These are phyloP conservation scores for Abortiporus biennis DNA, from an alignment of 1,284 basidiomycete species.

Conservation along the genomic window DNA sequence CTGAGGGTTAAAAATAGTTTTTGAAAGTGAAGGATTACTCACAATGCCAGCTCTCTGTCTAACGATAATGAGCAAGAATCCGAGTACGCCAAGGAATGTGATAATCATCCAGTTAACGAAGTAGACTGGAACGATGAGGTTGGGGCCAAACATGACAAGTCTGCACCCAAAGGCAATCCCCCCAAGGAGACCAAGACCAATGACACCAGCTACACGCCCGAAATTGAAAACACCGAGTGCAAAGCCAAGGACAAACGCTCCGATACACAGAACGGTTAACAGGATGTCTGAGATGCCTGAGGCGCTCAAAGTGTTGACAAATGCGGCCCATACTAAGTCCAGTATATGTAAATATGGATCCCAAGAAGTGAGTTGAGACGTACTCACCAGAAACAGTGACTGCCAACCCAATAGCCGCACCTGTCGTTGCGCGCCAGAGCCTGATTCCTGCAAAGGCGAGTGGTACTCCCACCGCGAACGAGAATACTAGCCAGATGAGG, in stretches of 20 bases:
- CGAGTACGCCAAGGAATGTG: slow-evolving; percentile 33
- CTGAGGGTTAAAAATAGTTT: too few species aligned
- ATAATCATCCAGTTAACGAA: slow-evolving; percentile 50
- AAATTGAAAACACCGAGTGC: slow-evolving; percentile 45
- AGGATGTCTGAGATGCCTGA: slow-evolving; percentile 44
- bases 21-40: too few species aligned
- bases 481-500: slow-evolving; percentile 51
- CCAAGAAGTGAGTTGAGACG: slow-evolving; percentile 1
- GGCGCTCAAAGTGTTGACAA: slow-evolving; percentile 48
- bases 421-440: slow-evolving; percentile 48
- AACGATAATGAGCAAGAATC: slow-evolving; percentile 35
- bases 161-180: slow-evolving; percentile 54
- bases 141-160: slow-evolving; percentile 42
- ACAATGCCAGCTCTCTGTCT: slow-evolving; percentile 48
- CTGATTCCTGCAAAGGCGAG: slow-evolving; percentile 51
- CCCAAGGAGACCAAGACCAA: slow-evolving; percentile 40
- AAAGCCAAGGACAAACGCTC: slow-evolving; percentile 45
- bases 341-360: slow-evolving; percentile 7
- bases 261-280: slow-evolving; percentile 41
- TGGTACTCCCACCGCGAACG: slow-evolving; percentile 43
- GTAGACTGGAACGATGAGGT: slow-evolving; percentile 37
- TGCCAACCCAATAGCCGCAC: slow-evolving; percentile 44
- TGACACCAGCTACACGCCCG: slow-evolving; percentile 39
- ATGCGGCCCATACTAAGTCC: slow-evolving; percentile 48
- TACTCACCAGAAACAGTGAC: slow-evolving; percentile 41